phyloP scores from a whole-genome alignment of 495 filamentous ascomycete genomes.

The Rostrohypoxylon terebratum region DNA sequence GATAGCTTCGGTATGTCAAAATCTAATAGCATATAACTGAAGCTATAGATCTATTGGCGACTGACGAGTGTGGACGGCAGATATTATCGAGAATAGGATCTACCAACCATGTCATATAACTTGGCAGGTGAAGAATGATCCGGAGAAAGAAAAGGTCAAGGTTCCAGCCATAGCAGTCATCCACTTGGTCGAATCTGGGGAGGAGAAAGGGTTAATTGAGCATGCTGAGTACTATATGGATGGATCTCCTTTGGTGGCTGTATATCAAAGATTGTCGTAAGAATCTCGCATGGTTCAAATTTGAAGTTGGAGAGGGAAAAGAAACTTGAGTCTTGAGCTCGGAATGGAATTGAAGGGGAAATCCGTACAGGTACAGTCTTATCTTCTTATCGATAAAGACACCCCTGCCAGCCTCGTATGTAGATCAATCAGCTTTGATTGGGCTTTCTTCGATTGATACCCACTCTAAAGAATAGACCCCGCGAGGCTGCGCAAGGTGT shows the following conservation, averaged over 20 bases:
- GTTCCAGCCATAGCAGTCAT: conserved; percentile 43
- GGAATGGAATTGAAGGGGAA: neutral
- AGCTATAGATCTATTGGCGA: neutral
- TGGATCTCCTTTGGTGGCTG: conserved; percentile 26
- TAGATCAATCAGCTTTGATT: conserved; percentile 10
- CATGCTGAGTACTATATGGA: conserved; percentile 38
- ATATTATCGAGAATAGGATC: conserved; percentile 41
- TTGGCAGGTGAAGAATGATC: conserved; percentile 44
- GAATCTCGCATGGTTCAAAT: neutral
- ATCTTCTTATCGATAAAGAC: conserved; percentile 24
- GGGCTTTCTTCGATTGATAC: neutral
- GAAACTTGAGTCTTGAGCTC: neutral
- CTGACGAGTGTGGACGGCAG: conserved; percentile 21
- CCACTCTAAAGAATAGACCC: conserved; percentile 24
- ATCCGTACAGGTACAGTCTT: conserved; percentile 15
- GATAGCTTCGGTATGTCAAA: conserved; percentile 37
- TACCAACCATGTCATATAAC: conserved; percentile 44
- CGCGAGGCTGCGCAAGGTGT: conserved; percentile 33
- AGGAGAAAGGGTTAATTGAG: conserved; percentile 13
- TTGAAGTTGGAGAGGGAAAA: neutral
- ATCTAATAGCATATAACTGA: neutral
- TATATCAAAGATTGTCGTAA: conserved; percentile 35
- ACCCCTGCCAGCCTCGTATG: conserved; percentile 22
- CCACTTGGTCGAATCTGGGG: conserved; percentile 31
- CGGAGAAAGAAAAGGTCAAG: conserved; percentile 41